A percentile compares a stretch with the other conserved stretches of the same genome.
Conservation (phyloP, 164 flowering plant species). For the Cinnamomum micranthum region DNA sequence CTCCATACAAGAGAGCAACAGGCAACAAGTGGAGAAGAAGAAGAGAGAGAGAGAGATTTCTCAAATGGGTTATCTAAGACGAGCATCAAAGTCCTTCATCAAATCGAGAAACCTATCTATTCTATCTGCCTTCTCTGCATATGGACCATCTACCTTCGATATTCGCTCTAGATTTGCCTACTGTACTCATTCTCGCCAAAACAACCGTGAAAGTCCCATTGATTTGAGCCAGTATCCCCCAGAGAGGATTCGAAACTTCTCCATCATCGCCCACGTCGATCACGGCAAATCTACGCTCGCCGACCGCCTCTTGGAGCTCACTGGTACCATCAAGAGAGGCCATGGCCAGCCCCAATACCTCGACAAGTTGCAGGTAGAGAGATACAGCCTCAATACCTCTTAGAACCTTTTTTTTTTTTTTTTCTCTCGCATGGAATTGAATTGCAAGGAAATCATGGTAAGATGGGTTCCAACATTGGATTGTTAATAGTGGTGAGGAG, state of each 20-base stretch:
- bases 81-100: no score
- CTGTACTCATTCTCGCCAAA: slow-evolving; percentile 50
- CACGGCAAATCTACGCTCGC: slow-evolving; percentile 97
- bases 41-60: not conserved
- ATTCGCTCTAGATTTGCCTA: slow-evolving; percentile 23
- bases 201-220: slow-evolving; percentile 24
- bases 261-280: slow-evolving; percentile 95
- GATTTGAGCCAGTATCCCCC: slow-evolving; percentile 74
- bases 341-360: slow-evolving; percentile 98
- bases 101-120: no score
- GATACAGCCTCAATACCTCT: not conserved
- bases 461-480: no score
- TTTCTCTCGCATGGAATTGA: no score
- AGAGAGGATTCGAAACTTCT: slow-evolving; percentile 83
- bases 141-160: slow-evolving; percentile 4
- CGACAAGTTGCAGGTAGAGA: slow-evolving; percentile 81
- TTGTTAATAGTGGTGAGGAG: no score
- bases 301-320: slow-evolving; percentile 91
- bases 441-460: no score
- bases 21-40: not conserved
- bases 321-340: slow-evolving; percentile 86
- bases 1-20: no score
- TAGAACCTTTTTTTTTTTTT: no score
- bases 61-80: no score
- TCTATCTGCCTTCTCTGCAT: no score